Evolutionary conservation across 352 stramenopile species (phyloP).

Genomic region (Pythium diclinum): DNA sequence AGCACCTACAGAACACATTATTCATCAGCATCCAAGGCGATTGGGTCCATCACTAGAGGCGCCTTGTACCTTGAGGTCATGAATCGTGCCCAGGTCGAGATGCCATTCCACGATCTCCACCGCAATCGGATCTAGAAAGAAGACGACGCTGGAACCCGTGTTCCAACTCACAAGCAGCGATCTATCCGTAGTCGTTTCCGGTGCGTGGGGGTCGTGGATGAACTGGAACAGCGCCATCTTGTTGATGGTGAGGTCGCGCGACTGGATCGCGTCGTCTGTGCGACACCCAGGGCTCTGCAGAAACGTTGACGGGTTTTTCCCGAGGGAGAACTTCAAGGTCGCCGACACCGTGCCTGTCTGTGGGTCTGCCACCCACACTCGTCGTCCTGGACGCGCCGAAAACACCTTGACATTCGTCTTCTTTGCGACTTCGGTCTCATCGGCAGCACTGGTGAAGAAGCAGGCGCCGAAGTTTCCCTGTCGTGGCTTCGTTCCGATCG

Average conservation of each 20-base stretch:
- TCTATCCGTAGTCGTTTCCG: conserved; percentile 39
- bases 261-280: conserved; percentile 62
- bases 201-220: conserved; percentile 48
- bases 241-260: conserved; percentile 76
- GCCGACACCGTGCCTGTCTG: conserved; percentile 75
- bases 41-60: neutral
- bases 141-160: conserved; percentile 69
- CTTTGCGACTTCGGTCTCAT: conserved; percentile 37
- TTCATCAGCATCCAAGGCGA: neutral
- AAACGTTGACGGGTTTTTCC: conserved; percentile 61
- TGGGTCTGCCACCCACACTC: conserved; percentile 80
- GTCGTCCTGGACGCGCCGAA: conserved; percentile 71
- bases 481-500: conserved; percentile 80
- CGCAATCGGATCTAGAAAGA: conserved; percentile 77
- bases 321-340: conserved; percentile 81
- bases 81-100: conserved; percentile 79
- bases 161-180: conserved; percentile 83
- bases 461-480: conserved; percentile 82
- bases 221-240: conserved; percentile 77
- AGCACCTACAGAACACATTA: conserved; percentile 41
- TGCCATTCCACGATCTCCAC: conserved; percentile 89
- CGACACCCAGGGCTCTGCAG: conserved; percentile 48
- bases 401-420: conserved; percentile 64
- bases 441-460: conserved; percentile 56
- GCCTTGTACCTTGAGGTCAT: conserved; percentile 68